Evolutionary conservation across 2,329 filamentous ascomycete genomes (phyloP).

Genomic region (Drechslerella coelobrocha): DNA sequence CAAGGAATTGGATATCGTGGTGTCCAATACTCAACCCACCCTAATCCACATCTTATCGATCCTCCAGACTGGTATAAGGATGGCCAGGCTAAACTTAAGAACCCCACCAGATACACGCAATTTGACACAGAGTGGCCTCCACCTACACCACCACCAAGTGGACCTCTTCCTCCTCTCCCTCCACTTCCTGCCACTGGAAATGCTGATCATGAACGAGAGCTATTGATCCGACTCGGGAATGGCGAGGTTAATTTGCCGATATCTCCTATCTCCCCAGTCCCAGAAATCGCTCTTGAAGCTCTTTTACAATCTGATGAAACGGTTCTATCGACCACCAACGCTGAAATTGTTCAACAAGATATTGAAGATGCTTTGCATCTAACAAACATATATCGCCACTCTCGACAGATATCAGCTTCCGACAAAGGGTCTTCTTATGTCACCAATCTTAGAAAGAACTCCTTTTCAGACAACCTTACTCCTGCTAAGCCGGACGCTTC

Average conservation of each 20-base stretch:
- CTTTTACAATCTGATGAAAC: neutral
- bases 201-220: too few species aligned
- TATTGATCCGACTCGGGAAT: too few species aligned
- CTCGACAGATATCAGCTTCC: neutral
- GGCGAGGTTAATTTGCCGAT: too few species aligned
- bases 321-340: neutral
- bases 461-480: neutral
- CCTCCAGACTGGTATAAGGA: slow-evolving; percentile 26
- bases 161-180: too few species aligned
- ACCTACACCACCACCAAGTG: too few species aligned
- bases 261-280: neutral
- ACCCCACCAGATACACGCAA: slow-evolving; percentile 3
- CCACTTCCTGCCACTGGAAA: too few species aligned
- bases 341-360: slow-evolving; percentile 4
- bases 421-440: slow-evolving; percentile 10
- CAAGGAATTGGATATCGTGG: slow-evolving; percentile 18
- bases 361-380: slow-evolving; percentile 10
- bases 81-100: slow-evolving; percentile 14
- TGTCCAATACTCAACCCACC: slow-evolving; percentile 4
- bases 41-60: neutral
- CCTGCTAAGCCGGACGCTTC: neutral
- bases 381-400: neutral
- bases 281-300: neutral
- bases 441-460: neutral
- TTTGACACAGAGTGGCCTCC: too few species aligned